These are phyloP conservation scores for Tricholoma flavovirens DNA, from an alignment of 768 basidiomycete genomes.

Conservation along the genomic window DNA sequence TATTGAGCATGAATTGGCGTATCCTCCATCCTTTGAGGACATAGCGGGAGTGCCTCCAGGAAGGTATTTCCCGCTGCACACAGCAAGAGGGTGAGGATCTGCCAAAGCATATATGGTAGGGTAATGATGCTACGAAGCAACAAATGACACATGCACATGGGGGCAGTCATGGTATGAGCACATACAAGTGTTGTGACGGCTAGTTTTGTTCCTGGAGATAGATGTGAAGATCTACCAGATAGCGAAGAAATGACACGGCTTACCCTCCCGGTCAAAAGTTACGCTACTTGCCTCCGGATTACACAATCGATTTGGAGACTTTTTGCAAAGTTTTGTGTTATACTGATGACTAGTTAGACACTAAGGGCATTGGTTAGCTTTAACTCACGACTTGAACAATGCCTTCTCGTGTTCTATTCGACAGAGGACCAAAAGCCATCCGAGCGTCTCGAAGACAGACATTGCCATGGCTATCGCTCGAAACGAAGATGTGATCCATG, in stretches of 20 bases:
- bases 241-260: constrained; percentile 5
- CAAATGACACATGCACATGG: neutral
- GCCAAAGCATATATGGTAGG: constrained; percentile 53
- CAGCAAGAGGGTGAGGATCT: constrained; percentile 61
- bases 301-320: constrained; percentile 31
- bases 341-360: constrained; percentile 25
- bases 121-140: constrained; percentile 47
- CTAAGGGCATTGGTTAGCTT: neutral
- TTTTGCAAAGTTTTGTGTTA: constrained; percentile 39
- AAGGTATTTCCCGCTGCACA: constrained; percentile 52
- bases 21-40: constrained; percentile 39
- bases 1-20: constrained; percentile 48
- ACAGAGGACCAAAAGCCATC: constrained; percentile 63
- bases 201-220: constrained; percentile 47
- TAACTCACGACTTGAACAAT: constrained; percentile 46
- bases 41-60: constrained; percentile 50
- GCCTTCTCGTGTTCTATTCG: constrained; percentile 40
- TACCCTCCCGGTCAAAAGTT: constrained; percentile 63
- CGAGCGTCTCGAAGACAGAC: constrained; percentile 66
- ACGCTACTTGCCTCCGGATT: constrained; percentile 68
- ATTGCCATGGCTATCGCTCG: constrained; percentile 31
- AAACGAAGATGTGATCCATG: constrained; percentile 45
- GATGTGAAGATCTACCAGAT: neutral
- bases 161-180: neutral
- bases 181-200: constrained; percentile 65